Evolutionary conservation across 148 eudicot species (phyloP).

Genomic region (Euryodendron excelsum): DNA sequence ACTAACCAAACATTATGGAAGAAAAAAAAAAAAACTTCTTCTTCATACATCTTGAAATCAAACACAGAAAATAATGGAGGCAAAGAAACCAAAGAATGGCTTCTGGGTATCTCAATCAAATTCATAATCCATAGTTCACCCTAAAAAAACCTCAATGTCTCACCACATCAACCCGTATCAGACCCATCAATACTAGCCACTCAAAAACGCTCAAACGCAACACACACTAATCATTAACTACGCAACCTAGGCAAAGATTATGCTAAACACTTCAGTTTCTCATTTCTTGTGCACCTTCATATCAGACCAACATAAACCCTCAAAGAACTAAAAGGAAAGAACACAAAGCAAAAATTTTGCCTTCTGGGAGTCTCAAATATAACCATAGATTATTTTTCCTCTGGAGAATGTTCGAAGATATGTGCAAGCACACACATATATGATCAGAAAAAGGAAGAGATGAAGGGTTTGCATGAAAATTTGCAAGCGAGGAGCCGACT

Average conservation of each 20-base stretch:
- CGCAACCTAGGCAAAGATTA: background rate
- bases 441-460: too few relatives aligned
- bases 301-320: background rate
- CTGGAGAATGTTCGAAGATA: too few relatives aligned
- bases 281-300: too few relatives aligned
- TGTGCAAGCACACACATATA: too few relatives aligned
- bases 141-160: background rate
- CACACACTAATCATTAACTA: background rate
- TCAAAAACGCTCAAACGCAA: background rate
- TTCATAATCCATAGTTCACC: background rate
- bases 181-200: background rate
- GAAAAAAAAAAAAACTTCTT: background rate
- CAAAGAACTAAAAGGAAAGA: background rate
- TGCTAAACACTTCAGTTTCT: background rate
- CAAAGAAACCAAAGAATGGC: background rate
- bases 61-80: background rate
- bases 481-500: too few relatives aligned
- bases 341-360: background rate
- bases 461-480: too few relatives aligned
- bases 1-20: background rate
- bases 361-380: background rate
- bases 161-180: background rate
- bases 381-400: background rate
- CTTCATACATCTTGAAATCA: conserved; percentile 1
- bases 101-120: background rate